Conservation (phyloP, 1,139 yeast species). For the Yamadazyma blattariae region DNA sequence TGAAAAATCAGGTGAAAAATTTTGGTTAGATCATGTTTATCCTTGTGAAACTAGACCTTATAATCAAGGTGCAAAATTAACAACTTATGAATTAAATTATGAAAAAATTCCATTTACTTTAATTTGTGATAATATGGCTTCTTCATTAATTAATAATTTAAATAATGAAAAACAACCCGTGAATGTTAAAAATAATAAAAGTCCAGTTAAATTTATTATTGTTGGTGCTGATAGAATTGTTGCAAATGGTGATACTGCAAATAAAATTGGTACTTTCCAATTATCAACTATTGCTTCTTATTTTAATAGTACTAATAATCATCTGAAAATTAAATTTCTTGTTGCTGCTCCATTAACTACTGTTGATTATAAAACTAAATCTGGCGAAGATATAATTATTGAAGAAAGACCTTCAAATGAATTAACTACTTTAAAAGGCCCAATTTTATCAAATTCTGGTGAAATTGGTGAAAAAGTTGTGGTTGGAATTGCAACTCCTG, state of each 20-base stretch:
- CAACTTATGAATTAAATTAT: slow-evolving; percentile 84
- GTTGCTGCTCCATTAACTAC: slow-evolving; percentile 97
- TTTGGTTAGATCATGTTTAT: slow-evolving; percentile 64
- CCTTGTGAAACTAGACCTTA: slow-evolving; percentile 96
- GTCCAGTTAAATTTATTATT: slow-evolving; percentile 78
- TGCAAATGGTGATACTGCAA: slow-evolving; percentile 89
- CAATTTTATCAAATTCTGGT: slow-evolving; percentile 29
- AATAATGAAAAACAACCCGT: slow-evolving; percentile 14
- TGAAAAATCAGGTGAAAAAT: slow-evolving; percentile 23
- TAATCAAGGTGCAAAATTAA: slow-evolving; percentile 91
- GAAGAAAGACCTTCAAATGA: slow-evolving; percentile 87
- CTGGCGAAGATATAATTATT: slow-evolving; percentile 75
- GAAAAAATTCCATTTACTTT: slow-evolving; percentile 86
- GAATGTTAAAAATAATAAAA: slow-evolving; percentile 23
- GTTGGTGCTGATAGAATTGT: slow-evolving; percentile 99
- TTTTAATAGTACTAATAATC: slow-evolving; percentile 36
- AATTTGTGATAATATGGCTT: slow-evolving; percentile 89
- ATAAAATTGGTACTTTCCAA: slow-evolving; percentile 96
- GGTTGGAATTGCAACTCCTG: slow-evolving; percentile 85
- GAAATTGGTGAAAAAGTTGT: slow-evolving; percentile 42
- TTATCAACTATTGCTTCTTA: slow-evolving; percentile 62
- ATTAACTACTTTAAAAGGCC: slow-evolving; percentile 76
- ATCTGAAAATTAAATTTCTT: slow-evolving; percentile 65
- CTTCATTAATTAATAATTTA: slow-evolving; percentile 57
- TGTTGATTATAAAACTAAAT: slow-evolving; percentile 62